Conservation (phyloP, 352 stramenopile species). For the Aphanomyces invadans region DNA sequence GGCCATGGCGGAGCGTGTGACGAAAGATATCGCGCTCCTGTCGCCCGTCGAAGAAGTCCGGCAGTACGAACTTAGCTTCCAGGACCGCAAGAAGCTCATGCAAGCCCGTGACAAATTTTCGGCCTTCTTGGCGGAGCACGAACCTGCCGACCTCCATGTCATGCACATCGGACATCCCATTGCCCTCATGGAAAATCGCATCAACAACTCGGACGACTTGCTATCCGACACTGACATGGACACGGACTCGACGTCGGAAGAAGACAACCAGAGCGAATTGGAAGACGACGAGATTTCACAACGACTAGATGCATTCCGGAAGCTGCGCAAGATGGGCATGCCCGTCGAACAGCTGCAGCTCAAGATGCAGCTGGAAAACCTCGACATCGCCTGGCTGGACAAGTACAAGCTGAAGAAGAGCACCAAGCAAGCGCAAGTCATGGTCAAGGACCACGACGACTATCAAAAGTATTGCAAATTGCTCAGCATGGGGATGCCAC, state of each 20-base stretch:
- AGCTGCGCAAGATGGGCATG: constrained; percentile 84
- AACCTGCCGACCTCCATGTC: constrained; percentile 58
- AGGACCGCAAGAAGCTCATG: constrained; percentile 70
- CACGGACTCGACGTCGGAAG: constrained; percentile 20
- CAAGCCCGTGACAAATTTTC: constrained; percentile 71
- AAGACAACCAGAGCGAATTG: background rate
- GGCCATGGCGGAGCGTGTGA: constrained; percentile 62
- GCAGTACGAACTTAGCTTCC: constrained; percentile 69
- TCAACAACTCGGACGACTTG: constrained; percentile 55
- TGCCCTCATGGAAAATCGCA: constrained; percentile 66
- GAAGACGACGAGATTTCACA: constrained; percentile 5
- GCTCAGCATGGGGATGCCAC: constrained; percentile 91
- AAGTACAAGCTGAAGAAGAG: background rate
- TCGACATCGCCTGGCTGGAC: constrained; percentile 40
- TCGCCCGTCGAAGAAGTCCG: constrained; percentile 73
- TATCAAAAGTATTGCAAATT: constrained; percentile 83
- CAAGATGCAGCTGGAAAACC: constrained; percentile 58
- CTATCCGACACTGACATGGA: constrained; percentile 43
- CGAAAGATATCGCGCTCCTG: constrained; percentile 69
- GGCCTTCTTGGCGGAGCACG: constrained; percentile 56
- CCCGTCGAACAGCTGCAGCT: constrained; percentile 83
- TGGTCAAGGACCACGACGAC: constrained; percentile 78
- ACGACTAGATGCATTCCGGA: constrained; percentile 82
- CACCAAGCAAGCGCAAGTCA: background rate
- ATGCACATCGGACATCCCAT: constrained; percentile 64